Percentiles rank a stretch among this genome's conserved stretches.
Evolutionary conservation across 345 rosid genomes (phyloP).

Genomic region (Raphanus raphanistrum): DNA sequence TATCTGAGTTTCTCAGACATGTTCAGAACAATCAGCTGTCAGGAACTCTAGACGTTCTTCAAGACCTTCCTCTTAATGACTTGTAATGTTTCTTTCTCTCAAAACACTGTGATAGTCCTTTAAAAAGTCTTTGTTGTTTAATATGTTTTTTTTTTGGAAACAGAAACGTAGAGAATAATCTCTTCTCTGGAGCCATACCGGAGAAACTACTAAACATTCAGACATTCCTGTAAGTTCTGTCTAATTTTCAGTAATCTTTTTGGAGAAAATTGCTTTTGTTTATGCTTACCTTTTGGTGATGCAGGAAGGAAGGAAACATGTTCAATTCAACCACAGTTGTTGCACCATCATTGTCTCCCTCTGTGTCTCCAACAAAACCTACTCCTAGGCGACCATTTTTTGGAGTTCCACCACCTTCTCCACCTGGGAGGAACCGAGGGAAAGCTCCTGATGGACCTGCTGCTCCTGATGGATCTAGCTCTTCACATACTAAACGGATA

Average conservation of each 20-base stretch:
- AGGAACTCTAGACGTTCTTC: constrained; percentile 81
- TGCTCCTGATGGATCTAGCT: constrained; percentile 49
- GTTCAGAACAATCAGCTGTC: constrained; percentile 89
- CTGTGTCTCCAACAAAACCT: constrained; percentile 47
- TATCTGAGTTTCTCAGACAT: constrained; percentile 58
- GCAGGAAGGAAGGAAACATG: constrained; percentile 82
- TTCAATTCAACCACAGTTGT: constrained; percentile 55
- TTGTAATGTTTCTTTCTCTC: constrained; percentile 55
- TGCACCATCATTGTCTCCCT: constrained; percentile 56
- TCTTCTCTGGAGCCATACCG: constrained; percentile 87
- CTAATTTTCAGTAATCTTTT: too few relatives aligned
- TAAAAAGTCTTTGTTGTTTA: not conserved
- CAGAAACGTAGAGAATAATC: constrained; percentile 94
- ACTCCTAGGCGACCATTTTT: constrained; percentile 37
- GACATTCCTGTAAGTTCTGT: constrained; percentile 67
- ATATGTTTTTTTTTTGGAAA: constrained; percentile 17
- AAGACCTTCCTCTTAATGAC: constrained; percentile 81
- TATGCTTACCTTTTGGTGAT: constrained; percentile 20
- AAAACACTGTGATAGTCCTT: constrained; percentile 1
- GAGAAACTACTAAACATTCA: constrained; percentile 70
- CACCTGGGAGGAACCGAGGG: constrained; percentile 49
- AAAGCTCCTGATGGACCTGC: constrained; percentile 66
- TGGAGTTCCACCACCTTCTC: constrained; percentile 49
- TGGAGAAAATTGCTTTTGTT: constrained; percentile 8
- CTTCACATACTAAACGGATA: constrained; percentile 51